Base-by-base conservation (phyloP, 1,139 yeast species). In the Yarrowia galli region DNA sequence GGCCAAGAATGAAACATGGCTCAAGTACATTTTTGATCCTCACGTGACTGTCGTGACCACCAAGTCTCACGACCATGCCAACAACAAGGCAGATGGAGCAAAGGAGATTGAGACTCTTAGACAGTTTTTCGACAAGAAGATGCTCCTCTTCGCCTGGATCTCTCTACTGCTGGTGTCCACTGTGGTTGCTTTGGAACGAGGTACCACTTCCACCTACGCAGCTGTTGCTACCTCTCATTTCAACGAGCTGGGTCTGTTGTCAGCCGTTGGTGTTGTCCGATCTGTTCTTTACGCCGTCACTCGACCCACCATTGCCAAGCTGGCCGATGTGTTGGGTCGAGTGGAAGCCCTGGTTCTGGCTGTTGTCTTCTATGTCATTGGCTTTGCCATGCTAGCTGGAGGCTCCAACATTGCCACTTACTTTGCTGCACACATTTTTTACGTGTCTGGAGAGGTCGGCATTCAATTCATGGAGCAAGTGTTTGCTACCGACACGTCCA, bases 401-500 rank as follows among this genome's bases (percentile, higher is more conserved):
- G 73, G 79, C 25, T 71, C 73, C 36, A 77, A 76, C 63, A 76
- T 78, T 40, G 71, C 71, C 43, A 72, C 78, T 32, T 79, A 78
- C 70, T 73, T 78, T 42, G 72, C 74, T 43, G 80, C 79, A 18
- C 78, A 78, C 69, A 71, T 79, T 20, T 77, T 79, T 67, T 77
- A 76, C 70, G 78, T 80, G 13, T 71, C 78, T 70, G 82, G 82
- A 32, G 72, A 73, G 56, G 78, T 78, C 28, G 83, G 83, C 20
- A 74, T 79, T 68, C 76, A 77, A 69, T 75, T 77, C 40, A 76
- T 79, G 73, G 76, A 77, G 69, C 79, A 76, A 69, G 74, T 80
- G 23, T 79, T 80, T 69, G 78, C 80, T 54, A 81, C 82, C n/a
- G 82, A 80, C 67, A 79, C 81, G 15, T 76, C 82, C 7, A 73